Conservation (phyloP, 441 rosid genomes). For the Kokia cookei region DNA sequence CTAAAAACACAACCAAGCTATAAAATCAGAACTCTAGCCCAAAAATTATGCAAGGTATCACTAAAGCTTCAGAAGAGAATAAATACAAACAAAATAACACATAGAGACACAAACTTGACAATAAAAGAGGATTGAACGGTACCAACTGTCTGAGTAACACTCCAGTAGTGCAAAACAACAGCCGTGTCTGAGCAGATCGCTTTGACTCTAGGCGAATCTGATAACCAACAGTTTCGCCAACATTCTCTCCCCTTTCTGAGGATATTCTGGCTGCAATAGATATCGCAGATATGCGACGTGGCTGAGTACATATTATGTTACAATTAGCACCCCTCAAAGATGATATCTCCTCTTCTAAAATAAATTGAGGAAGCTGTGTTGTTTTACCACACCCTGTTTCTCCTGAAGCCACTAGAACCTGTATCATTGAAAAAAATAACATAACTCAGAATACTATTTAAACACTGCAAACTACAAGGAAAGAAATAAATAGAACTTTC, state of each 20-base stretch:
- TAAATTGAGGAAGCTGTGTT: constrained; percentile 91
- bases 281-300: constrained; percentile 91
- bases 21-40: neutral
- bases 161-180: constrained; percentile 93
- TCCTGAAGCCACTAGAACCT: constrained; percentile 91
- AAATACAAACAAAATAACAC: neutral
- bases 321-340: constrained; percentile 73
- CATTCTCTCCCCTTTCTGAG: constrained; percentile 84
- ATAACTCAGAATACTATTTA: neutral
- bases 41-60: neutral
- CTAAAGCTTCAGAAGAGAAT: neutral
- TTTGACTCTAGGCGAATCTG: constrained; percentile 89
- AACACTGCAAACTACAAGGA: constrained; percentile 2
- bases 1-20: neutral
- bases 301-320: constrained; percentile 90
- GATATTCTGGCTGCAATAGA: constrained; percentile 91
- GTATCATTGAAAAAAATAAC: constrained; percentile 12
- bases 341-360: constrained; percentile 82
- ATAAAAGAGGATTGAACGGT: constrained; percentile 16
- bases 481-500: neutral
- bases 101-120: neutral
- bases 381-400: constrained; percentile 99
- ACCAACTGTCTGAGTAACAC: constrained; percentile 85
- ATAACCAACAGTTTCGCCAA: constrained; percentile 90
- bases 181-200: constrained; percentile 70